Base-by-base conservation (phyloP, 441 rosid genomes). In the Erodium trifolium region DNA sequence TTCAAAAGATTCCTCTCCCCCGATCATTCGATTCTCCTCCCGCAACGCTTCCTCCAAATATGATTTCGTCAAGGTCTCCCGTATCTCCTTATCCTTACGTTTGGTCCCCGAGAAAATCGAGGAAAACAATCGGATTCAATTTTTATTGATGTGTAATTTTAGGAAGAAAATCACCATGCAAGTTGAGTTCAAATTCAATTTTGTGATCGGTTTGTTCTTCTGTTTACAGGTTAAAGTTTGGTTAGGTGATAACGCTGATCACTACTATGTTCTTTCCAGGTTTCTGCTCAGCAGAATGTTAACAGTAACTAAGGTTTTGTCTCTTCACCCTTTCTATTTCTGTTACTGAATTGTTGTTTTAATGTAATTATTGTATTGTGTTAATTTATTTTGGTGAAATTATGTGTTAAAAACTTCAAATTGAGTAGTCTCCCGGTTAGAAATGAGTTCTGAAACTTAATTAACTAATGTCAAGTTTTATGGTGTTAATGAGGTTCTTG, bases 221-320 rank as follows among this genome's bases (percentile, higher is more conserved):
- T 70, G 41, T 16, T 10, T 49, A 18, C 80, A 94, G 99, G 97
- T 94, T 37, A 94, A 92, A 74, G 99, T 92, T 62, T 94, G 99
- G 99, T 83, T 92, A 63, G 99, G 99, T 51, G 96, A 94, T 74
- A 82, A 92, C 74, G 95, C 97, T 4, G 96, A 94, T 80, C 99
- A 94, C 75, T 94, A 89, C 83, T 94, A 92, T 75, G 98, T 94
- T 64, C 83, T 94, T 29, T 94, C 97, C 80, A 87, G 99, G 41
- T 94, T 94, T 76, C 83, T 94, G 71, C 91, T 94, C 51, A 88
- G 97, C 76, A 90, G 98, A 82, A 94, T 85, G 96, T 74, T 94
- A 73, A 94, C 99, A 19, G 99, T 94, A 23, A 94, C 99, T 51
- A 94, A 94, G 98, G 98, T 93, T 59, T 18, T 59, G 63, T 59